Percentiles rank a stretch among this genome's conserved stretches.
phyloP scores from a whole-genome alignment of 805 yeast genomes.

The Candida endomychidarum region DNA sequence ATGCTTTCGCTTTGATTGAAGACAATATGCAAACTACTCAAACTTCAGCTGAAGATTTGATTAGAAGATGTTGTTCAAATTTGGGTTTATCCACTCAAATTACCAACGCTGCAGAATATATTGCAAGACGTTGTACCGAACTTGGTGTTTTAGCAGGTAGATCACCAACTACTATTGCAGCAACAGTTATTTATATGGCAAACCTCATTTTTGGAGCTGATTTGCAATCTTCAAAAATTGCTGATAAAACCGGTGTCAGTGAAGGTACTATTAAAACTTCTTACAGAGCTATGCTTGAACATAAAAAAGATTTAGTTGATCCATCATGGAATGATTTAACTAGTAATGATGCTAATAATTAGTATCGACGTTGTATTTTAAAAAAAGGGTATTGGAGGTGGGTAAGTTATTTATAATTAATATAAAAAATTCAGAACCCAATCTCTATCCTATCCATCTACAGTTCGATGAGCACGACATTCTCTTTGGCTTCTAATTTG shows the following conservation, averaged over 20 bases:
- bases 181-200: conserved; percentile 94
- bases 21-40: conserved; percentile 69
- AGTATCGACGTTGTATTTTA: not conserved
- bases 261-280: conserved; percentile 96
- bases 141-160: conserved; percentile 94
- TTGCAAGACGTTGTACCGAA: conserved; percentile 86
- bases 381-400: not conserved
- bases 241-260: conserved; percentile 92
- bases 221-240: conserved; percentile 73
- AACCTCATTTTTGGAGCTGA: conserved; percentile 82
- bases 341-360: conserved; percentile 6
- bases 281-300: conserved; percentile 77
- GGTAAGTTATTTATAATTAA: too few species aligned
- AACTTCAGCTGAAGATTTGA: conserved; percentile 90
- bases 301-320: conserved; percentile 64
- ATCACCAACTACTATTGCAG: conserved; percentile 96
- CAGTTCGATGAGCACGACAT: too few species aligned
- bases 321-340: conserved; percentile 55
- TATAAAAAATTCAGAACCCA: too few species aligned
- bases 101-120: conserved; percentile 88
- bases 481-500: too few species aligned
- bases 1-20: conserved; percentile 38
- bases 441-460: too few species aligned
- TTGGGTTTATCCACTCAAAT: conserved; percentile 82
- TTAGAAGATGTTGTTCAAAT: conserved; percentile 94